Base-by-base conservation (phyloP, 2,329 filamentous ascomycete genomes). In the Xylaria hypoxylon region DNA sequence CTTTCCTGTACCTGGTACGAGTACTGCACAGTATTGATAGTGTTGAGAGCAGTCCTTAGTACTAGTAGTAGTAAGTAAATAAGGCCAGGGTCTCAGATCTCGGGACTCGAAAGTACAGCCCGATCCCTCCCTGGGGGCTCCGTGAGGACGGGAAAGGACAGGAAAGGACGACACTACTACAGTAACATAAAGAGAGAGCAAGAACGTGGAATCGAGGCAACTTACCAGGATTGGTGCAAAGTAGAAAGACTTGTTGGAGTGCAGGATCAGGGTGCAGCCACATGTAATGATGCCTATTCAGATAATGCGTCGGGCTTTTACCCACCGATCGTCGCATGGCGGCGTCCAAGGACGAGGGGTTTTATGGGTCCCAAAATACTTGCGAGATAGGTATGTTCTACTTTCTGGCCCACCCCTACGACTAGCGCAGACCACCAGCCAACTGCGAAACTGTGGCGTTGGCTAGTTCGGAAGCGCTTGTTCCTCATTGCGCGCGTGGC, bases 261-360 rank as follows among this genome's bases (percentile, higher is more conserved):
- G 44, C 65, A 63, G 50, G 35, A 48, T 44, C 38, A 59, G 62
- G 58, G 40, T 62, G 64, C 38, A 38, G 62, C 68, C 62, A 70
- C 65, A 65, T 63, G 68, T 61, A 62, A 52, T 58, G 52, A 64
- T 68, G 59, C 59, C 68, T 68, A 55, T 68, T 63, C 62, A 68
- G 63, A 71, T 67, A 69, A 68, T 72, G 70, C 68, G 67, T 71
- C 72, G 63, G 69, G 67, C 52, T 67, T 70, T 69, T 71, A 65
- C 66, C 69, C 70, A 72, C 73, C 58, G 71, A 70, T 66, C 70
- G 70, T 72, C 72, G 71, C 73, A 74, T 74, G 71, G 72, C 72
- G 65, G 68, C 66, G 68, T 68, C 71, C 58, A 72, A 72, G 69
- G 65, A 71, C 59, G 59, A 67, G 64, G 64, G 56, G 70, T 42